Conservation (phyloP, 1,139 yeast genomes). For the Lodderomyces orthopsilosis region DNA sequence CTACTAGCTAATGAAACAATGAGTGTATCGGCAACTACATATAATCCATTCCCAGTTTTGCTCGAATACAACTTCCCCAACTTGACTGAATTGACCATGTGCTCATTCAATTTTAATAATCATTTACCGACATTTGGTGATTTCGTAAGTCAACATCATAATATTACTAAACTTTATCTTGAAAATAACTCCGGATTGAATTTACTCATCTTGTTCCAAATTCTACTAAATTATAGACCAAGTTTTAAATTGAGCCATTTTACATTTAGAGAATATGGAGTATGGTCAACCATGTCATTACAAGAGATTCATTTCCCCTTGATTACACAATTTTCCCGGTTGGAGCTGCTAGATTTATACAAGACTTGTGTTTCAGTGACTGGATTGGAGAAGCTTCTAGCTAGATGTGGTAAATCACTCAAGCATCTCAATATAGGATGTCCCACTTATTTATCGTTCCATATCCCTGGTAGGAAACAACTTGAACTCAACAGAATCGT, state of each 20-base stretch:
- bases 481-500: slow-evolving; percentile 24
- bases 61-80: slow-evolving; percentile 21
- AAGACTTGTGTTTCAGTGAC: slow-evolving; percentile 30
- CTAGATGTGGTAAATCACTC: slow-evolving; percentile 17
- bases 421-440: slow-evolving; percentile 29
- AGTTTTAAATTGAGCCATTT: slow-evolving; percentile 25
- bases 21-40: slow-evolving; percentile 18
- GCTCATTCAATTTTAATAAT: slow-evolving; percentile 31
- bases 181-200: slow-evolving; percentile 36
- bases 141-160: slow-evolving; percentile 21
- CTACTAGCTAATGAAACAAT: slow-evolving; percentile 13
- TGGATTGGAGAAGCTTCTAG: slow-evolving; percentile 32
- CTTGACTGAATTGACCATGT: slow-evolving; percentile 26
- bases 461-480: slow-evolving; percentile 20
- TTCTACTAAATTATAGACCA: slow-evolving; percentile 31
- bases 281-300: slow-evolving; percentile 18
- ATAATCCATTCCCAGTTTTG: slow-evolving; percentile 26
- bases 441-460: slow-evolving; percentile 24
- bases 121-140: slow-evolving; percentile 28
- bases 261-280: slow-evolving; percentile 28
- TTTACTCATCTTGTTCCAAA: slow-evolving; percentile 27
- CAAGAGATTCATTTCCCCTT: slow-evolving; percentile 26
- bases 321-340: slow-evolving; percentile 15
- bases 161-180: slow-evolving; percentile 24
- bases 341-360: slow-evolving; percentile 34